A percentile compares a stretch with the other conserved stretches of the same genome.
phyloP scores from a whole-genome alignment of 2,329 filamentous ascomycete species.

The Lomentospora prolificans region DNA sequence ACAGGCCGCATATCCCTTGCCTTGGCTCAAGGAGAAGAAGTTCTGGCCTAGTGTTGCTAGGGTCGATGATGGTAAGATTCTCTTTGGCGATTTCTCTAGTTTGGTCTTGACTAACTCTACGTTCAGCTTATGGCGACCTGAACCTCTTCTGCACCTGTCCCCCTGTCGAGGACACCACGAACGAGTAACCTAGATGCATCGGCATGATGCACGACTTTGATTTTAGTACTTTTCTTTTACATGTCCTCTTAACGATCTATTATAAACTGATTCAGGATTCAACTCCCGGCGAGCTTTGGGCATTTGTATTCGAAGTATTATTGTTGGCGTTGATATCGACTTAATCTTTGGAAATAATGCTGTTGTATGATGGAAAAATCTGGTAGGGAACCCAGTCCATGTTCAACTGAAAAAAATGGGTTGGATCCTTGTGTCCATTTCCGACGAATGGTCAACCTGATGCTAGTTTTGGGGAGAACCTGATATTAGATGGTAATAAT shows the following conservation, averaged over 20 bases:
- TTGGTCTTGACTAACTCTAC: not conserved
- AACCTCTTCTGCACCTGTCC: conserved; percentile 95
- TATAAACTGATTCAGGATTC: not conserved
- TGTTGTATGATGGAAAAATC: too few relatives aligned
- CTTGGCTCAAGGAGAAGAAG: conserved; percentile 85
- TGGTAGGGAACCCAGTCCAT: too few relatives aligned
- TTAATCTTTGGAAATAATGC: not conserved
- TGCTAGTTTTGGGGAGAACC: too few relatives aligned
- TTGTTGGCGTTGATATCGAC: not conserved
- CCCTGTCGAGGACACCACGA: conserved; percentile 59
- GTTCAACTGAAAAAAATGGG: too few relatives aligned
- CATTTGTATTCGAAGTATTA: not conserved
- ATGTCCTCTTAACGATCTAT: not conserved
- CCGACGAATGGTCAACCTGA: too few relatives aligned
- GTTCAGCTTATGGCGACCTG: conserved; percentile 70
- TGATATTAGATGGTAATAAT: too few relatives aligned
- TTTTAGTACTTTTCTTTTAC: not conserved
- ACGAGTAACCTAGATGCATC: conserved; percentile 11
- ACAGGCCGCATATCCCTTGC: conserved; percentile 76
- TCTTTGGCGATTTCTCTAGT: not conserved
- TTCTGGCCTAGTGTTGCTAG: conserved; percentile 88
- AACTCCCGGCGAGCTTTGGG: not conserved
- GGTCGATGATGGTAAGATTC: conserved; percentile 55
- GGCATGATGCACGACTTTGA: not conserved
- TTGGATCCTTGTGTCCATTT: too few relatives aligned